Evolutionary conservation across 257 asterid genomes (phyloP).

Genomic region (Ehretia macrophylla): DNA sequence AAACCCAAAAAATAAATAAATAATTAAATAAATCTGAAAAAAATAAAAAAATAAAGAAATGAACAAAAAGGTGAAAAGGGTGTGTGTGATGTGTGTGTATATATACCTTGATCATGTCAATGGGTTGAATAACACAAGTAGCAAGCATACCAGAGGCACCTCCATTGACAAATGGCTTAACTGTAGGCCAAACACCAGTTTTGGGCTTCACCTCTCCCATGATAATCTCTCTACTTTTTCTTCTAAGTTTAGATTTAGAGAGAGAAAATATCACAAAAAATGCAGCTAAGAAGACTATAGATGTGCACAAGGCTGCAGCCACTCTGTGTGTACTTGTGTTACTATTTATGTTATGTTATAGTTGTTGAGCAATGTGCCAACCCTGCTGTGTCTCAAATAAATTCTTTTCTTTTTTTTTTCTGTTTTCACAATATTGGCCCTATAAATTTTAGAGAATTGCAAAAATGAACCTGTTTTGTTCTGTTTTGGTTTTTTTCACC

Average conservation of each 20-base stretch:
- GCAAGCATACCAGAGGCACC: constrained; percentile 99
- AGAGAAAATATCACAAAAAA: constrained; percentile 2
- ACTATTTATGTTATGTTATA: neutral
- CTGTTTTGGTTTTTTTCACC: too few relatives aligned
- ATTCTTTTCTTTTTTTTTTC: too few relatives aligned
- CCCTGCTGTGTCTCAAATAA: neutral
- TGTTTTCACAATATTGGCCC: too few relatives aligned
- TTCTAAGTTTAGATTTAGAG: constrained; percentile 11
- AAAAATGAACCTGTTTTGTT: too few relatives aligned
- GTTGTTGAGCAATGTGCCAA: neutral
- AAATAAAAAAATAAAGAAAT: neutral
- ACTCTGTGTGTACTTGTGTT: too few relatives aligned
- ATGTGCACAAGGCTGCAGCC: too few relatives aligned
- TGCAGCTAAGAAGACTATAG: neutral
- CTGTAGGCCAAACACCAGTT: constrained; percentile 73
- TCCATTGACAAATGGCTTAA: constrained; percentile 90
- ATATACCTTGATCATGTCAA: constrained; percentile 92
- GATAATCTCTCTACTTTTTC: constrained; percentile 3
- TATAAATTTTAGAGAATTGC: too few relatives aligned
- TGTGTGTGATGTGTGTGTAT: neutral
- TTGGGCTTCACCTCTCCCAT: constrained; percentile 76
- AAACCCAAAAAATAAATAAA: neutral
- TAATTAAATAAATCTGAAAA: constrained; percentile 1
- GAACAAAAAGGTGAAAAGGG: neutral
- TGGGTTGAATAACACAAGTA: constrained; percentile 91